Conservation (phyloP, 345 rosid species). For the Lumnitzera racemosa region DNA sequence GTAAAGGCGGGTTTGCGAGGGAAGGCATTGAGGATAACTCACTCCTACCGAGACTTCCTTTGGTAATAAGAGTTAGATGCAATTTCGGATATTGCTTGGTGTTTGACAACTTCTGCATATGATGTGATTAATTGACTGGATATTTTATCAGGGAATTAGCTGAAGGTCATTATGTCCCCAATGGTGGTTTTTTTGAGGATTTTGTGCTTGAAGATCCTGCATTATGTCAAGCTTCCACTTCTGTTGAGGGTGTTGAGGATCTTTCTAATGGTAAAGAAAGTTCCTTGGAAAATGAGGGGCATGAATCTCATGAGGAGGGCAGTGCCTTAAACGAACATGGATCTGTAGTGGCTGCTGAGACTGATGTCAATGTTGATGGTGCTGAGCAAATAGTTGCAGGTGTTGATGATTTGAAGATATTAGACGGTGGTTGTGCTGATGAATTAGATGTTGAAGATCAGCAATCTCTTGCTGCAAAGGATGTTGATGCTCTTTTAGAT, state of each 20-base stretch:
- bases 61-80: slow-evolving; percentile 32
- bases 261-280: slow-evolving; percentile 23
- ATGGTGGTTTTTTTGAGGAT: slow-evolving; percentile 77
- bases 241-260: slow-evolving; percentile 29
- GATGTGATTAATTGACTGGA: neutral
- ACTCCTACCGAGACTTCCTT: slow-evolving; percentile 73
- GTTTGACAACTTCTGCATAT: neutral
- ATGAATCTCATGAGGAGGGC: slow-evolving; percentile 16
- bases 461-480: slow-evolving; percentile 39
- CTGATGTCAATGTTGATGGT: slow-evolving; percentile 20
- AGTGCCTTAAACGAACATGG: slow-evolving; percentile 10
- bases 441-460: slow-evolving; percentile 41
- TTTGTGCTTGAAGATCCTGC: slow-evolving; percentile 77
- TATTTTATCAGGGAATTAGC: slow-evolving; percentile 61
- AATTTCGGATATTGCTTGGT: slow-evolving; percentile 17
- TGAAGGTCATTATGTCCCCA: slow-evolving; percentile 73
- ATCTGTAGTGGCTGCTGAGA: slow-evolving; percentile 15
- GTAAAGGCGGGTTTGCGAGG: slow-evolving; percentile 88
- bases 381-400: slow-evolving; percentile 28
- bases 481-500: slow-evolving; percentile 76
- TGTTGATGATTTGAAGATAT: slow-evolving; percentile 35
- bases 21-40: slow-evolving; percentile 80
- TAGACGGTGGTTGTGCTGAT: slow-evolving; percentile 24
- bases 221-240: slow-evolving; percentile 31
- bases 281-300: slow-evolving; percentile 17